phyloP scores from a whole-genome alignment of 306 rosid genomes.

The Prosopis cineraria region DNA sequence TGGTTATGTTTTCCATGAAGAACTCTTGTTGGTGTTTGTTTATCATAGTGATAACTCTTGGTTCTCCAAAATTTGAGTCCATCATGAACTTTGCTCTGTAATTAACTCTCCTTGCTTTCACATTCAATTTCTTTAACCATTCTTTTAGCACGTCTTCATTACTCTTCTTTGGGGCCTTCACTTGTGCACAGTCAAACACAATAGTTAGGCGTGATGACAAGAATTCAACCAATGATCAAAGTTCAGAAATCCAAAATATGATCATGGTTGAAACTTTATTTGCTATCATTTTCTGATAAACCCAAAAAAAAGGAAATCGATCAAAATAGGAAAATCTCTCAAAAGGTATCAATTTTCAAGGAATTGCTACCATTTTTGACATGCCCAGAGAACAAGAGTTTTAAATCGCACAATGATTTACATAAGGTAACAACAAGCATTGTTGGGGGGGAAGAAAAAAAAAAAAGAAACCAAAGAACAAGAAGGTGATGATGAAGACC shows the following conservation, averaged over 20 bases:
- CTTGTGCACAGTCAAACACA: constrained; percentile 39
- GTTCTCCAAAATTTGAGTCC: constrained; percentile 69
- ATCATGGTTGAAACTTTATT: background rate
- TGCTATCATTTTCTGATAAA: background rate
- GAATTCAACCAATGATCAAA: background rate
- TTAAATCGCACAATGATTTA: background rate
- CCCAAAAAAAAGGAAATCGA: background rate
- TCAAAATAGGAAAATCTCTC: background rate
- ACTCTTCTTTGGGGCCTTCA: constrained; percentile 71
- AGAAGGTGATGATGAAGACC: no score
- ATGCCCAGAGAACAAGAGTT: background rate
- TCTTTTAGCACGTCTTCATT: constrained; percentile 61
- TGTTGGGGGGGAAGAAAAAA: no score
- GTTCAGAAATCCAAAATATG: background rate
- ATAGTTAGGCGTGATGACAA: background rate
- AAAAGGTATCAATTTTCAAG: background rate
- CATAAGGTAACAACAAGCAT: no score
- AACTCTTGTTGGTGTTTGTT: constrained; percentile 83
- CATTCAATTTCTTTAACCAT: constrained; percentile 73
- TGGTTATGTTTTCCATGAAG: constrained; percentile 67
- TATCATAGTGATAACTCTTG: constrained; percentile 71
- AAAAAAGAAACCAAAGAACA: no score
- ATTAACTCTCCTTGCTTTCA: constrained; percentile 61
- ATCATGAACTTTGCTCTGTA: constrained; percentile 76
- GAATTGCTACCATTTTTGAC: background rate